Base-by-base conservation (phyloP, 805 yeast species). In the Cyberlindnera xylosilytica region DNA sequence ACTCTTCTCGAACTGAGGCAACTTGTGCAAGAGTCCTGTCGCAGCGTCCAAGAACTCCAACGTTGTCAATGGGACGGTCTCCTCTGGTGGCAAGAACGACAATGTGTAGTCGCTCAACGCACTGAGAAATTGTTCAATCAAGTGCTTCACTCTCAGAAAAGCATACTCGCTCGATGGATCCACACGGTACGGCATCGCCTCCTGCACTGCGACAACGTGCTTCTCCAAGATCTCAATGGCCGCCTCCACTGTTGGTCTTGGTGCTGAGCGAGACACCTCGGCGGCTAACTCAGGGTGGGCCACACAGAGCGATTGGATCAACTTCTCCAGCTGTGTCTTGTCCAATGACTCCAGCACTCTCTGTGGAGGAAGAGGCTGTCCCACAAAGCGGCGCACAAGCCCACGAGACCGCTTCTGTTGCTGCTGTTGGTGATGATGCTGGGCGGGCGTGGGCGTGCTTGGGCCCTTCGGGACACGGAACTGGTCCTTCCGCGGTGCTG, bases 71-170 rank as follows among this genome's bases (percentile, higher is more conserved):
- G 76, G 63, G 53, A 77, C 45, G 19, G 67, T 47, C 54, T 82
- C 87, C 39, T 76, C 70, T 3, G 91, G 91, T 17, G 93, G 89
- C 46, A 87, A 65, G 52, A 81, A 83, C 52, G 76, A 78, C 44
- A 83, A 67, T 5, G 86, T 80, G 58, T 82, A 87, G 61, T 87
- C 96, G 15, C 85, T 77, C 41, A 88, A 66, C 18, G 87, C 79
- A 47, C 72, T 70, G 46, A 85, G 73, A 52, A 87, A 86, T 51
- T 84, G 93, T 45, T 76, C 75, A 47, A 86, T 73, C 44, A 69
- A 63, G 6, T 83, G 76, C 54, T 84, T 79, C 28, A 88, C 85
- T 43, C 96, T 70, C 44, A 84, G 63, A 59, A 78, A 87, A 4
- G 90, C 79, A 57, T 87, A 87, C 60, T 87, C 96, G 36, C 84